Conservation (phyloP, 2,329 filamentous ascomycete species). For the Tolypocladium paradoxum region DNA sequence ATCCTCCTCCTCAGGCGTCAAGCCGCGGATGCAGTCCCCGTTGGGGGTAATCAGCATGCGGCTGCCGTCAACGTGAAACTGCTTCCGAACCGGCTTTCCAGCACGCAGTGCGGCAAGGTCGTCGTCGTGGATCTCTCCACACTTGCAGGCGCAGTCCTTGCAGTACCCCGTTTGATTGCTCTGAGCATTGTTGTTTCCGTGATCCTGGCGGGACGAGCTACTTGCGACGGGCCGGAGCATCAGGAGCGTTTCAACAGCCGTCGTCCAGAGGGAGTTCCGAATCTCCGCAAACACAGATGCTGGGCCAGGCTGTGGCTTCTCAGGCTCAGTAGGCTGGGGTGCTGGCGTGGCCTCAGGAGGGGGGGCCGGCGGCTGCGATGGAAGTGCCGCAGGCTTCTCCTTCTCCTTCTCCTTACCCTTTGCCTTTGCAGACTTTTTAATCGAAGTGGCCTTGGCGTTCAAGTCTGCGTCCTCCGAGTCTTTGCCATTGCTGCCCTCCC, state of each 20-base stretch:
- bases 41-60: constrained; percentile 65
- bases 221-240: constrained; percentile 25
- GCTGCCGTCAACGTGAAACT: constrained; percentile 46
- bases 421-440: constrained; percentile 19
- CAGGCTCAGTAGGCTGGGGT: constrained; percentile 11
- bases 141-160: constrained; percentile 26
- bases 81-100: constrained; percentile 49
- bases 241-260: constrained; percentile 21
- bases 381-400: background rate
- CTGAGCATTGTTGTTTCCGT: constrained; percentile 8
- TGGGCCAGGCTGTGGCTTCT: constrained; percentile 21
- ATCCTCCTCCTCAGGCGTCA: constrained; percentile 58
- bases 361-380: constrained; percentile 7
- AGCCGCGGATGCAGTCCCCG: constrained; percentile 64
- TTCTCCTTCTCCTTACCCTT: constrained; percentile 15
- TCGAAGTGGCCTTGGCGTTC: constrained; percentile 16
- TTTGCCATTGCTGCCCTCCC: constrained; percentile 3
- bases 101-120: constrained; percentile 45
- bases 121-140: constrained; percentile 30
- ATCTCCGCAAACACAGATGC: constrained; percentile 25
- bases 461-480: constrained; percentile 7
- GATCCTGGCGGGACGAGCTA: constrained; percentile 17
- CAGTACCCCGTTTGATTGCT: constrained; percentile 19
- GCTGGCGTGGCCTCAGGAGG: constrained; percentile 7
- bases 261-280: constrained; percentile 20